These are phyloP conservation scores for Penicillium angulare DNA, from an alignment of 495 filamentous ascomycete genomes.

Conservation along the genomic window DNA sequence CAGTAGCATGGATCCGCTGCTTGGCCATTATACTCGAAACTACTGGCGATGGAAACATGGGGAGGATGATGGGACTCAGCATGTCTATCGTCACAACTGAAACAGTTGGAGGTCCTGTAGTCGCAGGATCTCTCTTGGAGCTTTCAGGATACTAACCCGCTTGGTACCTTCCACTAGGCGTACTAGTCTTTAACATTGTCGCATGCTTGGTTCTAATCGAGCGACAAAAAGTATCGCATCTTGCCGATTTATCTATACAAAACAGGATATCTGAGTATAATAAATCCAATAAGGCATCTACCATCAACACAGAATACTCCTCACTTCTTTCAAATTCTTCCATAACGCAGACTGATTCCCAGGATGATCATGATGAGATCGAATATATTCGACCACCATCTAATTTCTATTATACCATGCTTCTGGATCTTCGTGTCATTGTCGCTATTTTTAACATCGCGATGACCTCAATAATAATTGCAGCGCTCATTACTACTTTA, in stretches of 20 bases:
- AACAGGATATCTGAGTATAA: too few relatives aligned
- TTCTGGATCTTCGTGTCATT: background rate
- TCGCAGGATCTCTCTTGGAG: conserved; percentile 21
- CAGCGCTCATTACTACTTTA: conserved; percentile 18
- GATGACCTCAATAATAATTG: background rate
- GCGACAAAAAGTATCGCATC: background rate
- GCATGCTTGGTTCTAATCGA: conserved; percentile 5
- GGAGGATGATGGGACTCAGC: conserved; percentile 15
- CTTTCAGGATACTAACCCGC: conserved; percentile 24
- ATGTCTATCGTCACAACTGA: conserved; percentile 17
- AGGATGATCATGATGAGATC: too few relatives aligned
- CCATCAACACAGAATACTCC: too few relatives aligned
- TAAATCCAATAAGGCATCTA: too few relatives aligned
- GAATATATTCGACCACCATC: too few relatives aligned
- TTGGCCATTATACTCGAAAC: conserved; percentile 22
- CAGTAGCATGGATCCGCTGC: conserved; percentile 20
- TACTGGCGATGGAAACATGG: conserved; percentile 12
- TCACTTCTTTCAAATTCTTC: too few relatives aligned
- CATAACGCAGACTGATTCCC: too few relatives aligned
- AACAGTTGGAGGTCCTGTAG: conserved; percentile 17
- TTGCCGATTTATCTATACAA: too few relatives aligned
- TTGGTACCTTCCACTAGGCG: conserved; percentile 16
- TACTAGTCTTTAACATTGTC: conserved; percentile 23
- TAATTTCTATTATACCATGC: background rate
- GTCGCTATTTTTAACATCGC: background rate